Evolutionary conservation across 129 eudicot species (phyloP).

Genomic region (Chrysanthemum seticuspe): DNA sequence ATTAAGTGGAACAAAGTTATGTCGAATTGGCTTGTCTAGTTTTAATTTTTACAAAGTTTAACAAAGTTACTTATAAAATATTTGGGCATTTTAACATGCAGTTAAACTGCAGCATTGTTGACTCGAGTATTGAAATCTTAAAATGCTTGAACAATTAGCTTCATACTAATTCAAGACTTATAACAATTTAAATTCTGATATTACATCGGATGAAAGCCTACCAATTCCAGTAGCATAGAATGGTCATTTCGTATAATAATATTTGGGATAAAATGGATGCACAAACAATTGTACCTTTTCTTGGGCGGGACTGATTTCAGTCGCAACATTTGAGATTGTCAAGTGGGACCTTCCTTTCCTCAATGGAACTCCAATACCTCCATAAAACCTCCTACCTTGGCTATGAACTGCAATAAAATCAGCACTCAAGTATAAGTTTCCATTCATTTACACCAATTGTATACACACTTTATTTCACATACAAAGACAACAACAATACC

Average conservation of each 20-base stretch:
- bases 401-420: conserved; percentile 31
- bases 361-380: conserved; percentile 53
- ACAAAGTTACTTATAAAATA: background rate
- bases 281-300: conserved; percentile 46
- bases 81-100: background rate
- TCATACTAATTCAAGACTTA: background rate
- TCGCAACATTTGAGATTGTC: conserved; percentile 80
- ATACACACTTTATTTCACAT: too few species aligned
- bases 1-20: too few species aligned
- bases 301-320: conserved; percentile 76
- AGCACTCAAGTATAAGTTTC: conserved; percentile 13
- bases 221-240: background rate
- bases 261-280: background rate
- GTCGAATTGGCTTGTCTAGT: too few species aligned
- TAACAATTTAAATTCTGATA: too few species aligned
- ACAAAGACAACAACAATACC: too few species aligned
- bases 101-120: background rate
- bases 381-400: conserved; percentile 55
- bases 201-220: background rate
- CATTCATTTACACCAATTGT: background rate
- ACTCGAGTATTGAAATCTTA: background rate
- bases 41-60: too few species aligned
- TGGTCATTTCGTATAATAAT: background rate
- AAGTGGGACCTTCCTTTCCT: conserved; percentile 61
- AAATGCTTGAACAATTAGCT: background rate